Percentiles rank a stretch among this genome's conserved stretches.
These are phyloP conservation scores for Sugiyamaella lignohabitans DNA, from an alignment of 805 yeast genomes.

Conservation along the genomic window DNA sequence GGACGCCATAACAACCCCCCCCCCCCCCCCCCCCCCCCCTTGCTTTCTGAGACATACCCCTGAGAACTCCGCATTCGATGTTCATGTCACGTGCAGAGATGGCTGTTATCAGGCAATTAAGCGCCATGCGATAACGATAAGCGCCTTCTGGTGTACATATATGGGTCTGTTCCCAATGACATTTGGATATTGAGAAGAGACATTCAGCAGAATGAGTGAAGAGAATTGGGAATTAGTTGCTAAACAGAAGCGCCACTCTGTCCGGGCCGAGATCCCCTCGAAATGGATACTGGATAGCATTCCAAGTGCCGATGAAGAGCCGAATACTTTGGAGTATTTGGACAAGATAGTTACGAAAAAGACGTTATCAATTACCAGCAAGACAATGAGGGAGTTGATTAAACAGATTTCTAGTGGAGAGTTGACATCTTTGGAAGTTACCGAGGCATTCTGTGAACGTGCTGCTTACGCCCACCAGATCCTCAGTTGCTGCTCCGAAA, in stretches of 20 bases:
- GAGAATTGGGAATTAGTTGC: slow-evolving; percentile 11
- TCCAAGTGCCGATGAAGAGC: slow-evolving; percentile 11
- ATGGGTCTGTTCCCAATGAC: too few species aligned
- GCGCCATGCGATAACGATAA: too few species aligned
- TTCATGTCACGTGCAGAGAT: too few species aligned
- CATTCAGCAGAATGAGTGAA: neutral
- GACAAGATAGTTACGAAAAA: slow-evolving; percentile 9
- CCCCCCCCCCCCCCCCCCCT: too few species aligned
- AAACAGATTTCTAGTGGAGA: slow-evolving; percentile 24
- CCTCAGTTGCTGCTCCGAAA: slow-evolving; percentile 32
- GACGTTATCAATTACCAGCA: slow-evolving; percentile 6
- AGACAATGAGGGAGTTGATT: slow-evolving; percentile 3
- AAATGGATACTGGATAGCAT: slow-evolving; percentile 9
- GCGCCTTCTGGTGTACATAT: too few species aligned
- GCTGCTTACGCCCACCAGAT: slow-evolving; percentile 55
- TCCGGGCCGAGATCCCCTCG: slow-evolving; percentile 8
- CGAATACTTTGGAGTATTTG: slow-evolving; percentile 9
- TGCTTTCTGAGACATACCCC: too few species aligned
- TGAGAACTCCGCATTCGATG: too few species aligned
- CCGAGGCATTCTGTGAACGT: slow-evolving; percentile 50
- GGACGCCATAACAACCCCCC: too few species aligned
- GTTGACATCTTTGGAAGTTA: slow-evolving; percentile 41
- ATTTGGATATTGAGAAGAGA: too few species aligned
- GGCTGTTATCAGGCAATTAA: too few species aligned
- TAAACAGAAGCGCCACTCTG: slow-evolving; percentile 6